Evolutionary conservation across 139 green algal species (phyloP), one percentile per base, ranked within the genome.

Genomic region (Coccomyxa sp.): DNA sequence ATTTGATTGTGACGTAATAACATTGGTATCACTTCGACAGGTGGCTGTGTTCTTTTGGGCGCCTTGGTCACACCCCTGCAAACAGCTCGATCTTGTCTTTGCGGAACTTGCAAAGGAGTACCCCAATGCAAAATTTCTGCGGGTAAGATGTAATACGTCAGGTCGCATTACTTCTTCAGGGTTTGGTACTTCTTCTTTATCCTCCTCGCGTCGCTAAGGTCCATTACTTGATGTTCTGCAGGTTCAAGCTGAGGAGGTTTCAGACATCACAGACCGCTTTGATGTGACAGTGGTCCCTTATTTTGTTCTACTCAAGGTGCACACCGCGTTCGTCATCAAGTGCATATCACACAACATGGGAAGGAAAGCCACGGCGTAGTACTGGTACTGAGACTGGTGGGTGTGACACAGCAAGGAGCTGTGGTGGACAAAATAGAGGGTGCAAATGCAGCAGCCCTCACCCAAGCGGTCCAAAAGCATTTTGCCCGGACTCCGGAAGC

Each of bases 231-330:
- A 23, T 79, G 23, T 79, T 71, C 32, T 68, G 13, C 88, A 95
- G 82, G 92, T 97, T 14, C 95, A 98, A 76, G 95, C 93, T 9
- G 95, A 98, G 83, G 90, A 92, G 58, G 88, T 94, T 23, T 81
- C 92, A 60, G 95, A 95, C 4, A 79, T 97, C 0, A 93, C 92
- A 0, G 86, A 94, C 63, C 63, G 85, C 45, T 95, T 91, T 80
- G 87, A 83, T 9, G 91, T 98, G 3, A 84, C 88, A 0, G 89
- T 91, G 3, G 95, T 98, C 27, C 95, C 95, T 0, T 91, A 87
- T 81, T 95, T 96, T 75, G 67, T 95, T 0, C 88, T 98, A 45
- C 66, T 94, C 9, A 85, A 91, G 83, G 88, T 89, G 38, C 51
- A 4, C 13, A 23, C 38, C 66, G 16, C 10, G 18, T 25, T 71